Evolutionary conservation across 2,329 filamentous ascomycete genomes (phyloP), one percentile per base, ranked within the genome.

Genomic region (Clonostachys rhizophaga): DNA sequence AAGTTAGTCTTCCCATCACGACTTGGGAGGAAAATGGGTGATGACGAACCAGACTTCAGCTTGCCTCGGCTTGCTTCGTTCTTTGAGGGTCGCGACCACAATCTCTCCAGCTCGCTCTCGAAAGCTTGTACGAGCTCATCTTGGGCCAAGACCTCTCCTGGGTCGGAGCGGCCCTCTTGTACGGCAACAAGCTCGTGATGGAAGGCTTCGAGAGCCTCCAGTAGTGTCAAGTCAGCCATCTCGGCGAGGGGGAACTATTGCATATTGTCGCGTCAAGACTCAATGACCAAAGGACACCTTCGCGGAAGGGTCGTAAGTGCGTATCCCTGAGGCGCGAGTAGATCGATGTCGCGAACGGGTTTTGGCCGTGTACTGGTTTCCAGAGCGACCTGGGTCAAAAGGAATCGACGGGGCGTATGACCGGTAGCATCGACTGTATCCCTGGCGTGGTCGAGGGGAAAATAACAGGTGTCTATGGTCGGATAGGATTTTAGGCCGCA

Each of bases 181-280:
- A 94, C 77, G 48, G 86, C 84, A 56, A 87, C 74, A 52, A 99
- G 82, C 70, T 96, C 91, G 65, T 87, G 83, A 67, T 95, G 89
- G 58, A 99, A 83, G 66, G 83, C 84, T 71, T 91, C 84, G 59
- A 97, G 82, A 67, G 84, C 81, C 61, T 86, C 85, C 61, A 95
- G 77, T 61, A 79, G 82, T 64, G 84, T 84, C 63, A 82, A 73
- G 61, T 87, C 84, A 65, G 86, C 83, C 89, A 94, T 92, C 55
- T 60, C 71, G 66, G 58, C 61, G 52, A 53, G 62, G 54, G 55
- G 53, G 56, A 53, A 56, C 68, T 76, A 76, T 75, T 64, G 70
- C 74, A 76, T 75, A 56, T 55, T 68, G 64, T 35, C 35, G 40
- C 47, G 44, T 30, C 24, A 30, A 10, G 24, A 30, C 24, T 30